Evolutionary conservation across 73 alveolate genomes (phyloP).

Genomic region (Paramecium tetraurelia): DNA sequence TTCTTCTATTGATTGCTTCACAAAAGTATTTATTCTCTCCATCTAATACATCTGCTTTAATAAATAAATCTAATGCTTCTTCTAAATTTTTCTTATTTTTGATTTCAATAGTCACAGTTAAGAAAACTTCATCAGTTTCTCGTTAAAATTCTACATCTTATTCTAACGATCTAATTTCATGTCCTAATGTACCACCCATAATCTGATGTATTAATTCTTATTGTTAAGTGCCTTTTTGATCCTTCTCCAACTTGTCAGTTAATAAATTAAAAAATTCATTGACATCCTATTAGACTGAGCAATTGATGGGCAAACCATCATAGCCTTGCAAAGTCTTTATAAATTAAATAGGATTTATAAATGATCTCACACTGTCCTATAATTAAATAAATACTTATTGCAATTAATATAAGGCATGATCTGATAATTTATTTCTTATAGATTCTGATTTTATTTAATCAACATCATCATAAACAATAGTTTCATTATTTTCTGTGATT

Average conservation of each 20-base stretch:
- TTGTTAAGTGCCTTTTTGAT: slow-evolving; percentile 78
- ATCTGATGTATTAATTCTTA: slow-evolving; percentile 73
- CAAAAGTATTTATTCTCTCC: slow-evolving; percentile 79
- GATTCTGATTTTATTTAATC: slow-evolving; percentile 10
- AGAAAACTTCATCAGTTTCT: slow-evolving; percentile 83
- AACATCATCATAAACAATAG: background rate
- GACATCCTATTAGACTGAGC: slow-evolving; percentile 87
- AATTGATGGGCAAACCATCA: slow-evolving; percentile 83
- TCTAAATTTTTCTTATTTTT: slow-evolving; percentile 70
- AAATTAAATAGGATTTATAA: slow-evolving; percentile 83
- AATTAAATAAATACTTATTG: slow-evolving; percentile 84
- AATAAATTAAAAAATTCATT: slow-evolving; percentile 90
- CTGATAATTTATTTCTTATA: slow-evolving; percentile 49
- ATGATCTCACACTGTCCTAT: slow-evolving; percentile 83
- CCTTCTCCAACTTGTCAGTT: slow-evolving; percentile 88
- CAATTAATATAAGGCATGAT: slow-evolving; percentile 79
- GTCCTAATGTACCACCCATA: slow-evolving; percentile 76
- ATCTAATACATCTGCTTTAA: slow-evolving; percentile 77
- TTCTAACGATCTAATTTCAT: slow-evolving; percentile 69
- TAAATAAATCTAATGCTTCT: slow-evolving; percentile 76
- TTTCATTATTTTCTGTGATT: background rate
- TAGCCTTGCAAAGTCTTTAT: slow-evolving; percentile 76
- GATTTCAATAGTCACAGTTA: slow-evolving; percentile 85
- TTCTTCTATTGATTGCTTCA: slow-evolving; percentile 68
- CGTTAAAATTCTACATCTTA: slow-evolving; percentile 85